Percentiles rank a stretch among this genome's conserved stretches.
phyloP scores from a whole-genome alignment of 2,329 filamentous ascomycete species.

The Bipolaris oryzae region DNA sequence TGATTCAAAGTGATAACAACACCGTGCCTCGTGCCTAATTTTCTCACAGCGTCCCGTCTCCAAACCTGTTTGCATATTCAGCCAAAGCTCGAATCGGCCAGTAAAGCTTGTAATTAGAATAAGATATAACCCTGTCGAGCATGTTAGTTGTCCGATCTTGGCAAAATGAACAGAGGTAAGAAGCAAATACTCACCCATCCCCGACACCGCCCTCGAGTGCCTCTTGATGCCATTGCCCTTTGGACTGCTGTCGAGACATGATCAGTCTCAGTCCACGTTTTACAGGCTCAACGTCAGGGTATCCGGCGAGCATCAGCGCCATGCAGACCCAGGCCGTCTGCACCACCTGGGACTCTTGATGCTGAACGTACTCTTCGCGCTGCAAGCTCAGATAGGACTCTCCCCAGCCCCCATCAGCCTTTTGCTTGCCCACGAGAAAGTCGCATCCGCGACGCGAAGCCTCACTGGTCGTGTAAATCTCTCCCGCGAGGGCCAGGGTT shows the following conservation, averaged over 20 bases:
- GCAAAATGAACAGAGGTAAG: neutral
- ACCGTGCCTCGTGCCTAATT: too few species aligned
- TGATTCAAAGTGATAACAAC: too few species aligned
- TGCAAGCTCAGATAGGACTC: constrained; percentile 1
- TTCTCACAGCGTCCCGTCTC: too few species aligned
- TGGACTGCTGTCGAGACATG: constrained; percentile 3
- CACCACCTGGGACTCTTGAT: constrained; percentile 3
- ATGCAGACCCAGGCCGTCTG: constrained; percentile 4
- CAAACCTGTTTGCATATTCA: too few species aligned
- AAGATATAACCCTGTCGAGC: neutral
- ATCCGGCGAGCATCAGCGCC: constrained; percentile 2
- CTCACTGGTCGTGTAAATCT: neutral
- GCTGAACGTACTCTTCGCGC: constrained; percentile 4
- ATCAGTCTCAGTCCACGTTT: constrained; percentile 2
- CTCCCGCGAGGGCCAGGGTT: constrained; percentile 3
- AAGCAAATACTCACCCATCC: constrained; percentile 3
- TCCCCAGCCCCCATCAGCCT: constrained; percentile 12
- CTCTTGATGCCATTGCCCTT: constrained; percentile 4
- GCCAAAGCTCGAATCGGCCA: neutral
- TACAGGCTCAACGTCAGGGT: neutral
- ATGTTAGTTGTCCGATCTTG: neutral
- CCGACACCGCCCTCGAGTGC: constrained; percentile 4
- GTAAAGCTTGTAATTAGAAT: constrained; percentile 11
- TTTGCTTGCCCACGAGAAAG: constrained; percentile 6
- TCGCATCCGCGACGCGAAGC: neutral